Base-by-base conservation (phyloP, 345 rosid species). In the Dimocarpus longan region DNA sequence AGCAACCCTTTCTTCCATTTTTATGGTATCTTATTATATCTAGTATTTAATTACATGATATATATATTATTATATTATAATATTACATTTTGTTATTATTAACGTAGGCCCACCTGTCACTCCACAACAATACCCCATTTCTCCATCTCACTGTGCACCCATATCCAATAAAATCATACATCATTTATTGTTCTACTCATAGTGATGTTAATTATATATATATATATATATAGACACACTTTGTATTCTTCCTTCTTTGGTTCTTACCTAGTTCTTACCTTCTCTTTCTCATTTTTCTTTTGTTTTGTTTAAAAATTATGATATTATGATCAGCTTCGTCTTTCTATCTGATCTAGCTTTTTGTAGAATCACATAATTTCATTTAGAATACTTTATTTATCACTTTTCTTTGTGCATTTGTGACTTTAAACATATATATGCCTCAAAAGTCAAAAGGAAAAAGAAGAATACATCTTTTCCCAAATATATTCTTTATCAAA, bases 1-100 rank as follows among this genome's bases (percentile, higher is more conserved):
- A 84, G 86, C 86, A 78, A 82, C 81, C 69, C 70, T 82, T 59
- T n/a, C 60, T 80, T 82, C 84, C 80, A 46, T 80, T 84, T 59
- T 44, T 12, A 62, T 78, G 54, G 65, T 32, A 80, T 85, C 52
- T 78, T 71, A 74, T 60, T 64, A 37, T 72, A 57, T 70, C 59
- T 24, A 28, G 13, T 70, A 50, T 28, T 26, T 50, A 13, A 46
- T 10, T 52, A 10, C 13, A 57, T 57, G 13, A 57, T 6, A 68
- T 71, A 50, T 73, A 70, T 81, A 39, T 70, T 39, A n/a, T 32
- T 26, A 19, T 5, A 52, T 50, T 70, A 74, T 78, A 71, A 65
- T 80, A 68, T 63, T 75, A 70, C 74, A 19, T 73, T 72, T 80
- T 54, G 75, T 54, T 74, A 73, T 82, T 32, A 76, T 79, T 22